Percentiles rank a stretch among this genome's conserved stretches.
phyloP scores from a whole-genome alignment of 73 alveolate genomes.

The Paramecium sonneborni region DNA sequence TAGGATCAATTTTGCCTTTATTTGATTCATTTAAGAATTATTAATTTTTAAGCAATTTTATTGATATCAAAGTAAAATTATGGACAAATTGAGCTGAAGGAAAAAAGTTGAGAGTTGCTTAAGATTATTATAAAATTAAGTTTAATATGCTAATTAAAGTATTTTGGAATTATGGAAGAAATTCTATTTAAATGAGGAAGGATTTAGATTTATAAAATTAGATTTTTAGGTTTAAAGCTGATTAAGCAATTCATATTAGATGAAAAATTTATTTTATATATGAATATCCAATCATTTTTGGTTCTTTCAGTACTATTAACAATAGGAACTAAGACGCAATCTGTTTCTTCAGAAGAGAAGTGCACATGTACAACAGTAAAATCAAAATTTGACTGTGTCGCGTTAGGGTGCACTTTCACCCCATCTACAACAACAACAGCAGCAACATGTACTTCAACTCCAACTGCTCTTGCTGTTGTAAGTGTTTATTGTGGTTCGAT shows the following conservation, averaged over 20 bases:
- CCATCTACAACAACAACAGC: constrained; percentile 42
- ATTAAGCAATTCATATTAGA: background rate
- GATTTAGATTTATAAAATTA: background rate
- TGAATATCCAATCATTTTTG: constrained; percentile 1
- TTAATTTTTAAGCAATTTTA: background rate
- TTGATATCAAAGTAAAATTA: background rate
- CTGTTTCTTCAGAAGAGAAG: background rate
- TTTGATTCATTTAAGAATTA: background rate
- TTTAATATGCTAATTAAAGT: background rate
- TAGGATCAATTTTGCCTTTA: background rate
- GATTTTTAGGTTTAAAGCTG: background rate
- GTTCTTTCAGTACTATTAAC: background rate
- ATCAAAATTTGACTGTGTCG: constrained; percentile 39
- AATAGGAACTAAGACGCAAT: background rate
- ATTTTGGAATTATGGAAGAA: background rate
- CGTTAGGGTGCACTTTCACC: constrained; percentile 43
- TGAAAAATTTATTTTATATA: background rate
- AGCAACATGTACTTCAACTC: constrained; percentile 15
- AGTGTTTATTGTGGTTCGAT: constrained; percentile 22
- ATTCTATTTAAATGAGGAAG: background rate
- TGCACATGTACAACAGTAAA: constrained; percentile 35
- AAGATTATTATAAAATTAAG: background rate
- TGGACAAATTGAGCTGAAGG: background rate
- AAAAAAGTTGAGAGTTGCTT: background rate
- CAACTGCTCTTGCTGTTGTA: constrained; percentile 45